These are phyloP conservation scores for Ophiorrhiza pumila DNA, from an alignment of 257 asterid genomes.

Conservation along the genomic window DNA sequence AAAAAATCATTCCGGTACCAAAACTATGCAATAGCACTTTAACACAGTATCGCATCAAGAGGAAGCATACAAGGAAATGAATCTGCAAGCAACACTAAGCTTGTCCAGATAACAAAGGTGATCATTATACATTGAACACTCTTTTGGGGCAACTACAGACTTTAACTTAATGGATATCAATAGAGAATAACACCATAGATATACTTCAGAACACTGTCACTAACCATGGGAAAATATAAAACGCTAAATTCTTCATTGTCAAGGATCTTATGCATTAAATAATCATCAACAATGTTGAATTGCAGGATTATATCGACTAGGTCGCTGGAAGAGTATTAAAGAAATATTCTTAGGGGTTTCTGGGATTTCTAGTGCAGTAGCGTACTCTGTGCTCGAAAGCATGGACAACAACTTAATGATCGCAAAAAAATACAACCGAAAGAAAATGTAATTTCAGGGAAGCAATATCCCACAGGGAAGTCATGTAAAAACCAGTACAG, in stretches of 20 bases:
- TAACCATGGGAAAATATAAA: background rate
- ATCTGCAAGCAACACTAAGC: too few species aligned
- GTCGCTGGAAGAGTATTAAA: background rate
- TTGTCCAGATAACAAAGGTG: too few species aligned
- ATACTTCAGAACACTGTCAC: background rate
- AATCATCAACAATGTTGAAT: background rate
- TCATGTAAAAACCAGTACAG: background rate
- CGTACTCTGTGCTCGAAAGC: background rate
- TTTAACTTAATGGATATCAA: background rate
- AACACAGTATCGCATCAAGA: too few species aligned
- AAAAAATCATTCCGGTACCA: too few species aligned
- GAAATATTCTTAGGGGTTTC: too few species aligned
- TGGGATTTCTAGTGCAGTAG: too few species aligned
- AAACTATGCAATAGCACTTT: too few species aligned
- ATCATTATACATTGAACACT: background rate
- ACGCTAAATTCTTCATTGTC: background rate
- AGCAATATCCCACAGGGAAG: too few species aligned
- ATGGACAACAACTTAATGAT: background rate
- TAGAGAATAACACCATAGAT: background rate
- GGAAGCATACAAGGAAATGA: too few species aligned
- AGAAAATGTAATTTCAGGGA: background rate
- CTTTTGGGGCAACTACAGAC: background rate
- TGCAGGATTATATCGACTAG: background rate
- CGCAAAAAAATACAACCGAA: too few species aligned
- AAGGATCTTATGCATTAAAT: background rate